Evolutionary conservation across 768 basidiomycete genomes (phyloP).

Genomic region (Lenzites betulinus): DNA sequence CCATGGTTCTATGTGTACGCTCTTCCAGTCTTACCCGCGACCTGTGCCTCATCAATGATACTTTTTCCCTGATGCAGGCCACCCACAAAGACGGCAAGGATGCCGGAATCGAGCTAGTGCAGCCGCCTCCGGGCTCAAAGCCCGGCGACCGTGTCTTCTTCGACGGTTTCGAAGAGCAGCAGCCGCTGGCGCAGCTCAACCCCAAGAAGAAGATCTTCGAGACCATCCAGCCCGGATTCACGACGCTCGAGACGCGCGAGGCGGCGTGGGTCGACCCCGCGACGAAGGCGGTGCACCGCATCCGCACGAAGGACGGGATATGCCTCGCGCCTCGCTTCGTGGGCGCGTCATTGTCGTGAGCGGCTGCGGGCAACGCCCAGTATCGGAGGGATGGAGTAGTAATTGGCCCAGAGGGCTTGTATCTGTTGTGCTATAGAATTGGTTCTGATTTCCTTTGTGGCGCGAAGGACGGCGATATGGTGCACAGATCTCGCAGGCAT

Average conservation of each 20-base stretch:
- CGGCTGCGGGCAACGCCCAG: no score
- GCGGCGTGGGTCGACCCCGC: constrained; percentile 92
- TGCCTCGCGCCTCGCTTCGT: constrained; percentile 80
- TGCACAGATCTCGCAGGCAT: no score
- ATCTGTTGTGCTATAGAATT: constrained; percentile 4
- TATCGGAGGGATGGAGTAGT: not conserved
- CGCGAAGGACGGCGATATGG: no score
- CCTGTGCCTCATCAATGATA: not conserved
- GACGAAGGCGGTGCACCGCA: constrained; percentile 77
- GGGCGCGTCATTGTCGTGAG: constrained; percentile 90
- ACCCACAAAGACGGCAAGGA: constrained; percentile 89
- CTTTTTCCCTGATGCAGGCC: constrained; percentile 54
- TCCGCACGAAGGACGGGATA: constrained; percentile 83
- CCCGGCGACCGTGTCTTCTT: constrained; percentile 96
- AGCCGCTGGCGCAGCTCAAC: constrained; percentile 83
- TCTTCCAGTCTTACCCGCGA: not conserved
- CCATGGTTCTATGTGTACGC: constrained; percentile 93
- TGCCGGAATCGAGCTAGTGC: constrained; percentile 87
- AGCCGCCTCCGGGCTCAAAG: constrained; percentile 81
- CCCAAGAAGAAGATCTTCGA: constrained; percentile 99
- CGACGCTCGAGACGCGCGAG: constrained; percentile 81
- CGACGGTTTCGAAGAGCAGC: constrained; percentile 83
- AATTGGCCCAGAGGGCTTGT: constrained; percentile 4
- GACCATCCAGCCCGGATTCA: constrained; percentile 95
- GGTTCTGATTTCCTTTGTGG: no score